A percentile compares a stretch with the other conserved stretches of the same genome.
phyloP scores from a whole-genome alignment of 495 filamentous ascomycete species.

The Daldinia caldariorum region DNA sequence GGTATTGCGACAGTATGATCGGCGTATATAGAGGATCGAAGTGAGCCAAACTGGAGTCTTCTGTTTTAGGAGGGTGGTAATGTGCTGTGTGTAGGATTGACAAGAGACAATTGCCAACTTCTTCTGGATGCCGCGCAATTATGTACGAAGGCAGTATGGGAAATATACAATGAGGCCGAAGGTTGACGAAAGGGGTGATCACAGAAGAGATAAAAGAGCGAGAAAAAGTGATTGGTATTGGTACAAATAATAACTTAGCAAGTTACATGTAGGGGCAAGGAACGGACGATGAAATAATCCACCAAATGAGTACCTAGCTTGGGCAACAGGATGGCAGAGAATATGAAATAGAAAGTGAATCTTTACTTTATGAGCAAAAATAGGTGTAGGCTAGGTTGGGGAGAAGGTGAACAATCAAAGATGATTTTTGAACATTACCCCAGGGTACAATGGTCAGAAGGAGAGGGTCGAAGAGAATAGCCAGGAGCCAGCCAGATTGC shows the following conservation, averaged over 20 bases:
- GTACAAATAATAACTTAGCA: slow-evolving; percentile 15
- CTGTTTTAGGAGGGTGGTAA: not conserved
- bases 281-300: slow-evolving; percentile 33
- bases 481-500: slow-evolving; percentile 34
- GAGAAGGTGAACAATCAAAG: slow-evolving; percentile 29
- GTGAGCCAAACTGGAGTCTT: slow-evolving; percentile 7
- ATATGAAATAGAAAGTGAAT: slow-evolving; percentile 26
- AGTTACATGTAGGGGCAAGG: slow-evolving; percentile 23
- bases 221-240: slow-evolving; percentile 14
- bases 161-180: slow-evolving; percentile 12
- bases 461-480: slow-evolving; percentile 23
- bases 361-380: slow-evolving; percentile 10
- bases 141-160: slow-evolving; percentile 2
- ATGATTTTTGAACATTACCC: slow-evolving; percentile 21
- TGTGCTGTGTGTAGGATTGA: not conserved
- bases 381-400: slow-evolving; percentile 16
- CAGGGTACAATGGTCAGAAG: slow-evolving; percentile 29
- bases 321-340: slow-evolving; percentile 13
- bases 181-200: slow-evolving; percentile 12
- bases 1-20: slow-evolving; percentile 39
- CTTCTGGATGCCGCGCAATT: slow-evolving; percentile 15
- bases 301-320: slow-evolving; percentile 30
- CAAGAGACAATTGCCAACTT: slow-evolving; percentile 6
- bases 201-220: not conserved
- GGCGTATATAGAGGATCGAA: slow-evolving; percentile 17